Evolutionary conservation across 371 early-diverging fungal genomes (phyloP).

Genomic region (Apophysomyces elegans): DNA sequence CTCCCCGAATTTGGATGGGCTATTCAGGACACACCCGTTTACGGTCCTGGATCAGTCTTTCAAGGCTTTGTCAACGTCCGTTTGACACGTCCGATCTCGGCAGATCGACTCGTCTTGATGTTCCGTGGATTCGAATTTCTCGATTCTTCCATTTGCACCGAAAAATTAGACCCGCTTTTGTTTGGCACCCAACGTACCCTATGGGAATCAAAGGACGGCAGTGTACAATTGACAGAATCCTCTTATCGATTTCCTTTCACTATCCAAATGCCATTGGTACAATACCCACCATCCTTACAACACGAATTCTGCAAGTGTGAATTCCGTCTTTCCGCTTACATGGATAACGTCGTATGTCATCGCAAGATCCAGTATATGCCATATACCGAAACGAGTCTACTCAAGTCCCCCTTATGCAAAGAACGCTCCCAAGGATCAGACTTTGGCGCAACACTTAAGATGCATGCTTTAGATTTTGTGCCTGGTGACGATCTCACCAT

Average conservation of each 20-base stretch:
- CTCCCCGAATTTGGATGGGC: slow-evolving; percentile 50
- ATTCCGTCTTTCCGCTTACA: slow-evolving; percentile 33
- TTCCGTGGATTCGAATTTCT: background rate
- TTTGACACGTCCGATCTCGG: slow-evolving; percentile 10
- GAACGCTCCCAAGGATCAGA: slow-evolving; percentile 12
- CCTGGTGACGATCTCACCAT: slow-evolving; percentile 33
- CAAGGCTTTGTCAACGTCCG: slow-evolving; percentile 24
- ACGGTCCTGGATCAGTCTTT: slow-evolving; percentile 48
- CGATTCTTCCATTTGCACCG: slow-evolving; percentile 19
- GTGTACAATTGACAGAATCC: slow-evolving; percentile 15
- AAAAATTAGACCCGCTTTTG: slow-evolving; percentile 19
- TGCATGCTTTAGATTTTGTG: slow-evolving; percentile 34
- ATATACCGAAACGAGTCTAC: slow-evolving; percentile 36
- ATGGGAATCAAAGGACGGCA: slow-evolving; percentile 34
- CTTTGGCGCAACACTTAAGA: slow-evolving; percentile 10
- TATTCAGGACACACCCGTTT: slow-evolving; percentile 37
- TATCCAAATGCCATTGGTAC: slow-evolving; percentile 45
- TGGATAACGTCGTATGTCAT: slow-evolving; percentile 20
- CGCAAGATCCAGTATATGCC: slow-evolving; percentile 35
- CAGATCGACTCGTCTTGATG: slow-evolving; percentile 31
- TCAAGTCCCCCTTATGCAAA: slow-evolving; percentile 26
- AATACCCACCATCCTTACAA: slow-evolving; percentile 42
- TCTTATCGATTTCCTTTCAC: slow-evolving; percentile 38
- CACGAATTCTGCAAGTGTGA: slow-evolving; percentile 30
- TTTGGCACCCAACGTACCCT: slow-evolving; percentile 40